These are phyloP conservation scores for Gossypium anomalum DNA, from an alignment of 345 rosid genomes.

Conservation along the genomic window DNA sequence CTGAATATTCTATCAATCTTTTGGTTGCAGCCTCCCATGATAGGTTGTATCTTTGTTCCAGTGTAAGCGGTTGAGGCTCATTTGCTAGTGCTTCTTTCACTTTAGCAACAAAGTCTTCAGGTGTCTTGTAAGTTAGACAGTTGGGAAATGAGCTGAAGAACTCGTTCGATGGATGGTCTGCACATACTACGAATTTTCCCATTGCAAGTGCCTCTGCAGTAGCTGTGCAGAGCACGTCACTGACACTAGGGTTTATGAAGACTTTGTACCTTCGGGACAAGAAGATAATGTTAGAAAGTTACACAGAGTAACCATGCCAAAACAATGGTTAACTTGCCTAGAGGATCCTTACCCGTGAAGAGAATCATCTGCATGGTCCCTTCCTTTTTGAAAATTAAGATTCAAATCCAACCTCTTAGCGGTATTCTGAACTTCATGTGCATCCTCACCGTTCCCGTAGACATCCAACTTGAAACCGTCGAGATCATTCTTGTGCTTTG, in stretches of 20 bases:
- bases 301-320: not conserved
- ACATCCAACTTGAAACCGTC: constrained; percentile 84
- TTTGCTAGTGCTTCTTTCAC: constrained; percentile 77
- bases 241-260: constrained; percentile 92
- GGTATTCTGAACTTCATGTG: constrained; percentile 69
- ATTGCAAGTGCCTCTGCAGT: constrained; percentile 99
- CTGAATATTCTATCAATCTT: constrained; percentile 81
- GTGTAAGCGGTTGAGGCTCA: constrained; percentile 87
- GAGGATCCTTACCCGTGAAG: constrained; percentile 63
- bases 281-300: constrained; percentile 1
- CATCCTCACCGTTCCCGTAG: constrained; percentile 96
- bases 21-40: constrained; percentile 99
- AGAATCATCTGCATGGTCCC: constrained; percentile 93
- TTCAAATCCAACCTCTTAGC: constrained; percentile 66
- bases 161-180: constrained; percentile 96
- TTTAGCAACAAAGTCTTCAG: constrained; percentile 78
- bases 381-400: constrained; percentile 79
- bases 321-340: not conserved
- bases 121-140: constrained; percentile 81
- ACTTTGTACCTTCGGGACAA: constrained; percentile 82
- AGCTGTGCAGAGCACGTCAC: constrained; percentile 97
- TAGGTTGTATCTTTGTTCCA: constrained; percentile 68
- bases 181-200: constrained; percentile 96
- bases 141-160: constrained; percentile 95
- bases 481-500: constrained; percentile 73